Conservation (phyloP, 371 early-diverging fungal genomes). For the Mortierella sp. region DNA sequence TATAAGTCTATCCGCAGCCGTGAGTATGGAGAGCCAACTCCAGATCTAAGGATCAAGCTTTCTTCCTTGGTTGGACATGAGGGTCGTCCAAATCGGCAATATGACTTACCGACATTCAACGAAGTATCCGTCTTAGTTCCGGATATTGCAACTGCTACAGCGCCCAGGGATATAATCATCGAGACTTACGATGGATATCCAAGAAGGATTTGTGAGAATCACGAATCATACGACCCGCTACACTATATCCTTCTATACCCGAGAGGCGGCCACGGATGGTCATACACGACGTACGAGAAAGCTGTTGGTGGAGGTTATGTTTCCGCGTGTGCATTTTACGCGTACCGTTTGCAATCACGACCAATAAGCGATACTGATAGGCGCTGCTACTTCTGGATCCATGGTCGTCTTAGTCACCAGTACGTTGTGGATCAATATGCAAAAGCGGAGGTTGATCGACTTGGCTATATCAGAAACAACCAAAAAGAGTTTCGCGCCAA, state of each 20-base stretch:
- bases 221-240: constrained; percentile 22
- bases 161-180: constrained; percentile 17
- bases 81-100: constrained; percentile 20
- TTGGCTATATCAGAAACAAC: constrained; percentile 21
- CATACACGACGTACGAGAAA: background rate
- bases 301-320: constrained; percentile 1
- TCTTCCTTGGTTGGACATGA: background rate
- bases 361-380: background rate
- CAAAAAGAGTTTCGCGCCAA: constrained; percentile 19
- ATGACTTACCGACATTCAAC: constrained; percentile 10
- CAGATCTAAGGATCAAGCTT: constrained; percentile 14
- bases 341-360: constrained; percentile 27
- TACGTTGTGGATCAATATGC: constrained; percentile 37
- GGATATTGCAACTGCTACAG: background rate
- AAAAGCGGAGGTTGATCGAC: constrained; percentile 24
- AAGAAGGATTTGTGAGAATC: constrained; percentile 9
- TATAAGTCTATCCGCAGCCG: constrained; percentile 18
- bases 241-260: constrained; percentile 35
- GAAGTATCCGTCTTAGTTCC: constrained; percentile 10
- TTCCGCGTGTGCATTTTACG: constrained; percentile 18
- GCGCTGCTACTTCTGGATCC: constrained; percentile 17
- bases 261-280: constrained; percentile 22
- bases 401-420: constrained; percentile 31
- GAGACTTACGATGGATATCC: background rate
- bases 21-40: background rate